Evolutionary conservation across 352 stramenopile genomes (phyloP).

Genomic region (Blastocystis sp.): DNA sequence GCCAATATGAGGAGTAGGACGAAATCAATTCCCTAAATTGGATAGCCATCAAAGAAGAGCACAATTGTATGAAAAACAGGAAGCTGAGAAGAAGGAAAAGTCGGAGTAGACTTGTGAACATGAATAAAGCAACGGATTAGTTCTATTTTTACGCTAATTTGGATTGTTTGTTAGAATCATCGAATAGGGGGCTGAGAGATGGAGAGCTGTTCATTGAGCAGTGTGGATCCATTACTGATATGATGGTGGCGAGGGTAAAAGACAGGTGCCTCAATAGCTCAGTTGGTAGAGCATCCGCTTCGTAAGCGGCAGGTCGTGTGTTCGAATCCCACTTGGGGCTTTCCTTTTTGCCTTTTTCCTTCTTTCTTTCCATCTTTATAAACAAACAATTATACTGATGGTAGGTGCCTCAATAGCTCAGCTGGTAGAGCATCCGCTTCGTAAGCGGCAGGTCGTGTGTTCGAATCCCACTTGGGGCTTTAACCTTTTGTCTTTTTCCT

Average conservation of each 20-base stretch:
- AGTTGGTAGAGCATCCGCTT: slow-evolving; percentile 63
- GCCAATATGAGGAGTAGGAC: slow-evolving; percentile 84
- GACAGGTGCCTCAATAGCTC: slow-evolving; percentile 55
- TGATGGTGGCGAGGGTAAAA: neutral
- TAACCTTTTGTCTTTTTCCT: neutral
- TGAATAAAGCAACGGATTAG: neutral
- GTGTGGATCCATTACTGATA: neutral
- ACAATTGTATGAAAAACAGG: neutral
- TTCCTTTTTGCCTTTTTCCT: slow-evolving; percentile 6
- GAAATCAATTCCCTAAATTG: neutral
- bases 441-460: slow-evolving; percentile 62
- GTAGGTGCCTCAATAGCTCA: slow-evolving; percentile 58
- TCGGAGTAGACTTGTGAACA: neutral
- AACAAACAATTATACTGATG: neutral
- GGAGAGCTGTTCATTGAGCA: neutral
- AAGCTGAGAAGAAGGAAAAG: neutral
- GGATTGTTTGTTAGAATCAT: neutral
- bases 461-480: slow-evolving; percentile 62
- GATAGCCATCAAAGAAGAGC: slow-evolving; percentile 15
- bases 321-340: slow-evolving; percentile 63
- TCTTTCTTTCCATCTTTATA: neutral
- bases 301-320: slow-evolving; percentile 62
- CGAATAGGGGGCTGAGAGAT: neutral
- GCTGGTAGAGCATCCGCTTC: slow-evolving; percentile 62
- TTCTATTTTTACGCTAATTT: neutral